A percentile compares a stretch with the other conserved stretches of the same genome.
Evolutionary conservation across 23 red algal species (phyloP).

Genomic region (Gracilaria domingensis): DNA sequence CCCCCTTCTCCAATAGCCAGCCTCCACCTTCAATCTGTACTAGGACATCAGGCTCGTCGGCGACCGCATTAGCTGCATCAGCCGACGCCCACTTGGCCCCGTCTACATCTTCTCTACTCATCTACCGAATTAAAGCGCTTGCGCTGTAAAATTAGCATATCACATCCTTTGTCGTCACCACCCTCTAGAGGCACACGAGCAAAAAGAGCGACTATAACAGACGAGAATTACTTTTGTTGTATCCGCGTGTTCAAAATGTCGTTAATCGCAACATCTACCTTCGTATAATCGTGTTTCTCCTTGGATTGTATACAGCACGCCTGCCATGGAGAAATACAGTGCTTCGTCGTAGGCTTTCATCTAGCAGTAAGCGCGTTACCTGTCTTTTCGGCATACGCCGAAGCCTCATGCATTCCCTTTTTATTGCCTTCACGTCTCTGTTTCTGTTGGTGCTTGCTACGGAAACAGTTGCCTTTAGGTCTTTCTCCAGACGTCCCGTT

Average conservation of each 20-base stretch:
- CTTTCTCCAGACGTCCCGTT: neutral
- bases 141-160: conserved; percentile 7
- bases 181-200: neutral
- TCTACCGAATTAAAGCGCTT: neutral
- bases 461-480: neutral
- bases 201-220: neutral
- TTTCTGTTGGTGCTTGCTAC: neutral
- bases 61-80: neutral
- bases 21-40: neutral
- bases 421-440: neutral
- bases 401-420: neutral
- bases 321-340: neutral
- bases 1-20: conserved; percentile 12
- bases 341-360: neutral
- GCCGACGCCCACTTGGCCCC: neutral
- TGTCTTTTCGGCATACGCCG: neutral
- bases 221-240: neutral
- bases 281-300: neutral
- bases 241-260: neutral
- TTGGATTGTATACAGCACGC: neutral
- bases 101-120: neutral
- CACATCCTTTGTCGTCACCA: neutral
- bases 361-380: neutral
- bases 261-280: neutral
- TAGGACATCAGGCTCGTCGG: neutral